Conservation (phyloP, 352 stramenopile species). For the Phytophthora chlamydospora region DNA sequence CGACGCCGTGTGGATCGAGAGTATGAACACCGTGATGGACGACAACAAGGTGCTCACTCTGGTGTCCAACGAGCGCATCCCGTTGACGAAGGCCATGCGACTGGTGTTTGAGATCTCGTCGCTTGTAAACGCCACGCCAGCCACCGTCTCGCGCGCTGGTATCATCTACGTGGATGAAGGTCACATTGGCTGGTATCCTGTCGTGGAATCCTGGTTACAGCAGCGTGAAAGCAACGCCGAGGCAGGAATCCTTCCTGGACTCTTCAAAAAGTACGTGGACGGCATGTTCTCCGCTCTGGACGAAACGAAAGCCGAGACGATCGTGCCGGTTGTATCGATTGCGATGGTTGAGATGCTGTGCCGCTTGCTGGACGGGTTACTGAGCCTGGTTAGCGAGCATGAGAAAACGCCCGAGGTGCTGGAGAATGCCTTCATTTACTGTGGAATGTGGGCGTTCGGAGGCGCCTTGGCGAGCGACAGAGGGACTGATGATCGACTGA, state of each 20-base stretch:
- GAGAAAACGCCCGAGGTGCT: conserved; percentile 90
- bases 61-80: conserved; percentile 97
- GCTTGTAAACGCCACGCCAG: conserved; percentile 95
- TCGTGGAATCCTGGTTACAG: conserved; percentile 94
- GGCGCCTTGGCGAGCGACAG: conserved; percentile 92
- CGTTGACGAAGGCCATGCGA: conserved; percentile 94
- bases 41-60: conserved; percentile 96
- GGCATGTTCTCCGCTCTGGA: conserved; percentile 72
- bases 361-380: conserved; percentile 93
- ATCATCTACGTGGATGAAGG: conserved; percentile 97
- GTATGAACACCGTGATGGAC: conserved; percentile 93
- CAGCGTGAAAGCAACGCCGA: conserved; percentile 83
- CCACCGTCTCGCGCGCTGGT: conserved; percentile 95
- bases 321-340: conserved; percentile 62
- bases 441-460: conserved; percentile 95
- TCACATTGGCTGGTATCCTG: conserved; percentile 93
- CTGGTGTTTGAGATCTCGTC: conserved; percentile 98
- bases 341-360: conserved; percentile 92
- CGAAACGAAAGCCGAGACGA: conserved; percentile 63
- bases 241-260: conserved; percentile 74
- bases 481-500: conserved; percentile 56
- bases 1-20: conserved; percentile 95
- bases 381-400: conserved; percentile 69
- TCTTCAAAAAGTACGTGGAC: conserved; percentile 96
- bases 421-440: conserved; percentile 96